Evolutionary conservation across 495 filamentous ascomycete genomes (phyloP).

Genomic region (Podospora appendiculata): DNA sequence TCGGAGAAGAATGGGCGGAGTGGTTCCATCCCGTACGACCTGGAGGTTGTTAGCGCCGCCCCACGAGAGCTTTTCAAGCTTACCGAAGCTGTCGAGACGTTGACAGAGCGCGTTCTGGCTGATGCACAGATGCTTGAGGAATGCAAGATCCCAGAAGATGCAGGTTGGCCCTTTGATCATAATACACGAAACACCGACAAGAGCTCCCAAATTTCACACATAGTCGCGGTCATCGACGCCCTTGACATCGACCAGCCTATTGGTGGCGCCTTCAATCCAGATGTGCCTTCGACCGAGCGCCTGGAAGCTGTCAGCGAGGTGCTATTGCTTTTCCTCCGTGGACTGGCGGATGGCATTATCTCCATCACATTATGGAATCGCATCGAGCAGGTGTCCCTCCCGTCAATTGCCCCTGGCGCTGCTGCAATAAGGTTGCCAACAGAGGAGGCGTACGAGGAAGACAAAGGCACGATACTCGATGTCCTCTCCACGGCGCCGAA

Average conservation of each 20-base stretch:
- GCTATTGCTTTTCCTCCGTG: constrained; percentile 61
- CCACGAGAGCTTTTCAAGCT: constrained; percentile 83
- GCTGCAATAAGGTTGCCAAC: constrained; percentile 34
- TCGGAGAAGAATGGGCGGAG: constrained; percentile 12
- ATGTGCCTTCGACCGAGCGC: constrained; percentile 51
- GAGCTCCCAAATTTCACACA: constrained; percentile 17
- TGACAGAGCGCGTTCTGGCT: constrained; percentile 66
- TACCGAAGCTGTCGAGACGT: constrained; percentile 70
- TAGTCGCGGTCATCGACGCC: constrained; percentile 49
- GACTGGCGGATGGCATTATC: constrained; percentile 69
- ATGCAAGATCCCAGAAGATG: constrained; percentile 46
- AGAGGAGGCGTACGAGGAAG: constrained; percentile 49
- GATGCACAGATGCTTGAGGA: constrained; percentile 76
- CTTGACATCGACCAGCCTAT: constrained; percentile 60
- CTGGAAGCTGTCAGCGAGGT: constrained; percentile 63
- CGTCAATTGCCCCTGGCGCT: constrained; percentile 24
- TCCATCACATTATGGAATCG: constrained; percentile 58
- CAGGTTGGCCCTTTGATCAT: constrained; percentile 71
- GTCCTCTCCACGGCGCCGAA: constrained; percentile 61
- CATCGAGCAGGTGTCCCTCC: constrained; percentile 54
- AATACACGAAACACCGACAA: constrained; percentile 25
- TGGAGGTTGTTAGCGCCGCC: constrained; percentile 39
- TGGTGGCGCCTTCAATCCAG: constrained; percentile 48
- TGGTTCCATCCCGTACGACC: constrained; percentile 35
- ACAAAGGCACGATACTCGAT: constrained; percentile 62